Base-by-base conservation (phyloP, 345 rosid genomes). In the Microthlaspi erraticum region DNA sequence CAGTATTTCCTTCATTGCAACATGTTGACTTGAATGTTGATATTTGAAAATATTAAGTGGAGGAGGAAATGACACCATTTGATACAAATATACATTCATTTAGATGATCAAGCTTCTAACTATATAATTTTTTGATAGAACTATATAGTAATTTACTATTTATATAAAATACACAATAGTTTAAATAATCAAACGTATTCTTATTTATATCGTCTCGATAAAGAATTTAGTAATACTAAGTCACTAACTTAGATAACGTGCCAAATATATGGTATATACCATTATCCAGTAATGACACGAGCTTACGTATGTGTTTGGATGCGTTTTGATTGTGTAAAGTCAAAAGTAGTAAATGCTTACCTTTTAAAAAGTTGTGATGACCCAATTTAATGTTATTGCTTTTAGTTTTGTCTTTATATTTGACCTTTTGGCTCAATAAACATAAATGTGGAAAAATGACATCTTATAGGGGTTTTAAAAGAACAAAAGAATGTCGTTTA, bases 301-400 rank as follows among this genome's bases (percentile, higher is more conserved):
- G 64, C 64, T 44, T 57, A 46, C 61, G 39, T 53, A 13, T 33
- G 70, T 55, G 41, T 36, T 45, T 55, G 64, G 64, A 72, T 72
- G 42, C 70, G 57, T 72, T 64, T 72, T 72, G 49, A 46, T 54
- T 46, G 54, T 64, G 20, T 2, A 45, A 54, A 64, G 70, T 72
- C 64, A 64, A 55, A 63, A 44, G 57, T 63, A 54, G 38, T 48
- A 64, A 55, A 63, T 63, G 57, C 36, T 29, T 19, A 60, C 20
- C 44, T 60, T 4, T 16, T 49, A 8, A 8, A 39, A 39, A 17
- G 41, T 50, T 59, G 60, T 18, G 52, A 42, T 50, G 44, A 39
- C 67, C 53, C 75, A 42, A 2, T 38, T 31, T 37, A n/a, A 42
- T 54, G 71, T 44, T 23, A 4, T 56, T 57, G 23, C 46, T 68